Evolutionary conservation across 495 filamentous ascomycete species (phyloP), one percentile per base, ranked within the genome.

Genomic region (Trichocladium uniseriatum): DNA sequence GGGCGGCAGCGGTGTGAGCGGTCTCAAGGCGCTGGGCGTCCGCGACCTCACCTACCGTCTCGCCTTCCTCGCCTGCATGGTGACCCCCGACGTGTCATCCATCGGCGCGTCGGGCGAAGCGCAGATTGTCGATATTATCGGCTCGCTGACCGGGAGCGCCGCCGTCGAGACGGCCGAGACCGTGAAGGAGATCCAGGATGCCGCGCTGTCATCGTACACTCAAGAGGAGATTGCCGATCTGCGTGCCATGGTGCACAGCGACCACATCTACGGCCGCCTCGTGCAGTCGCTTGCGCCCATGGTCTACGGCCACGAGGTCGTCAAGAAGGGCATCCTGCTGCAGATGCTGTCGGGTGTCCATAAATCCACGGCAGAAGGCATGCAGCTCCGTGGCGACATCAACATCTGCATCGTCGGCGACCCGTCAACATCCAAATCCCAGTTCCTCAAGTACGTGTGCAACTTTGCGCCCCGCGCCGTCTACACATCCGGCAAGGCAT

Each of bases 391-490:
- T 73, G 92, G 92, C 57, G 92, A 99, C 64, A 86, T 99, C 73
- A 99, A 99, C 65, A 90, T 99, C 53, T 99, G 92, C 64, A 89
- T 99, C 59, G 94, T 99, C 46, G 92, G 92, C 55, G 92, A 99
- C 62, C 92, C 92, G 1, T 91, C 86, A n/a, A 99, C 92, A 2
- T 92, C 86, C 52, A 99, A 99, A 67, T 94, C 88, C 50, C 92
- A 99, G 60, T 99, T 99, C 70, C 73, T 99, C 51, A 99, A 99
- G 67, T 97, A 97, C 58, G 85, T 99, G 54, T 94, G 87, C 73
- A 89, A 86, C 38, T 86, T 99, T 63, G 82, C 95, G 22, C 92
- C 92, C 10, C 90, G 92, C 24, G 88, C 92, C 3, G 90, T 99
- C 45, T 99, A 99, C 62, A 99, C 92, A 19, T 95, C 89, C 28